phyloP scores from a whole-genome alignment of 768 basidiomycete genomes.

The Mrakia blollopis region DNA sequence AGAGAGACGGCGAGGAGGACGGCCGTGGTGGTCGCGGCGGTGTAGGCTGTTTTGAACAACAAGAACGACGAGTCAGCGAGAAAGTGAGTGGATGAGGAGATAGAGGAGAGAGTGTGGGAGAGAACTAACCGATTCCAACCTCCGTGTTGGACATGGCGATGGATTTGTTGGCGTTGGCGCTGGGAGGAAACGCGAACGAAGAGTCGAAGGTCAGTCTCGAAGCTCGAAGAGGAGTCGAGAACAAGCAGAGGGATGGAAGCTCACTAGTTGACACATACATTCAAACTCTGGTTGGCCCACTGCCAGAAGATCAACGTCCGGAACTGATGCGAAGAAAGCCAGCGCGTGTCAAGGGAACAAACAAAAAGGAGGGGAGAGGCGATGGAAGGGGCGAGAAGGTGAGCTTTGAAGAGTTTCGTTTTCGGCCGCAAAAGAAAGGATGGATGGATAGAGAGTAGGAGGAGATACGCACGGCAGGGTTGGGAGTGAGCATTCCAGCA shows the following conservation, averaged over 20 bases:
- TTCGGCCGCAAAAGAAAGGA: slow-evolving; percentile 39
- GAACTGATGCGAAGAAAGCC: slow-evolving; percentile 2
- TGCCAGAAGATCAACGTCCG: slow-evolving; percentile 37
- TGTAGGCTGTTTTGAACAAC: slow-evolving; percentile 40
- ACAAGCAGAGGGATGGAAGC: neutral
- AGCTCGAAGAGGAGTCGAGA: neutral
- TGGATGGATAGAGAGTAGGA: neutral
- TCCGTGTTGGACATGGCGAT: slow-evolving; percentile 44
- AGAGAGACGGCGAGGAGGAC: slow-evolving; percentile 47
- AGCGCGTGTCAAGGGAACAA: too few species aligned
- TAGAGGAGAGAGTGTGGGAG: too few species aligned
- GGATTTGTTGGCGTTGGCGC: slow-evolving; percentile 47
- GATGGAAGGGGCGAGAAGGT: neutral
- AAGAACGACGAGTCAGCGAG: neutral
- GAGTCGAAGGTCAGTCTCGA: neutral
- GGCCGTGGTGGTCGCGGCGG: slow-evolving; percentile 45
- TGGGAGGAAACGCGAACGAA: slow-evolving; percentile 34
- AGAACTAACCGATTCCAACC: slow-evolving; percentile 42
- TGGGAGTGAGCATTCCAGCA: slow-evolving; percentile 49
- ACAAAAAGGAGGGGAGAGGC: neutral
- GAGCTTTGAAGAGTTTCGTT: slow-evolving; percentile 25
- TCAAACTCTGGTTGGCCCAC: slow-evolving; percentile 47
- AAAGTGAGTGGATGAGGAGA: neutral
- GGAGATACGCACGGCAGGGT: slow-evolving; percentile 36
- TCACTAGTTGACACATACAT: slow-evolving; percentile 41